Conservation (phyloP, 73 alveolate genomes). For the Tetrahymena thermophila region DNA sequence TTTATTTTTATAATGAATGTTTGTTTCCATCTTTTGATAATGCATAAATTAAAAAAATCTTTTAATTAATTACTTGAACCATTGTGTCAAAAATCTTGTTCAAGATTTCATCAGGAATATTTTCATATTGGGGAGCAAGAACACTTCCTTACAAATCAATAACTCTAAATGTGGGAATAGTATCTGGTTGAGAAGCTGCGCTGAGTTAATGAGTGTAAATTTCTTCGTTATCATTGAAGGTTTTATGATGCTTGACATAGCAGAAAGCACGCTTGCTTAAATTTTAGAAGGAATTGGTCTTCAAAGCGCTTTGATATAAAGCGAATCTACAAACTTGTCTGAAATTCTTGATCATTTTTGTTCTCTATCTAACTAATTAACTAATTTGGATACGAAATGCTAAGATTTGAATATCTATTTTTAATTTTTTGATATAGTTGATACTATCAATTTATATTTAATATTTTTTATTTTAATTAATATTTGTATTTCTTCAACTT, state of each 20-base stretch:
- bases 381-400: not conserved
- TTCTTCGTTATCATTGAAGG: slow-evolving; percentile 17
- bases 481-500: not conserved
- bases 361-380: not conserved
- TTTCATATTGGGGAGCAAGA: slow-evolving; percentile 16
- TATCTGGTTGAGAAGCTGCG: not conserved
- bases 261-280: not conserved
- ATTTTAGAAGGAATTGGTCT: not conserved
- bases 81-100: slow-evolving; percentile 32
- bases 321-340: not conserved
- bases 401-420: not conserved
- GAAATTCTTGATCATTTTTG: not conserved
- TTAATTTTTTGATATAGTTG: not conserved
- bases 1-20: too few relatives aligned
- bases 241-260: not conserved
- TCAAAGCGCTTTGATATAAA: not conserved
- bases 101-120: slow-evolving; percentile 13
- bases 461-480: not conserved
- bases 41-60: not conserved
- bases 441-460: not conserved
- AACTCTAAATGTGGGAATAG: slow-evolving; percentile 23
- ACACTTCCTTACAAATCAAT: slow-evolving; percentile 42
- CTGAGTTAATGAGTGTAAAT: slow-evolving; percentile 7
- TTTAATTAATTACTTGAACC: slow-evolving; percentile 14
- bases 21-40: too few relatives aligned